Conservation (phyloP, 257 asterid species). For the Forsythia suspensa region DNA sequence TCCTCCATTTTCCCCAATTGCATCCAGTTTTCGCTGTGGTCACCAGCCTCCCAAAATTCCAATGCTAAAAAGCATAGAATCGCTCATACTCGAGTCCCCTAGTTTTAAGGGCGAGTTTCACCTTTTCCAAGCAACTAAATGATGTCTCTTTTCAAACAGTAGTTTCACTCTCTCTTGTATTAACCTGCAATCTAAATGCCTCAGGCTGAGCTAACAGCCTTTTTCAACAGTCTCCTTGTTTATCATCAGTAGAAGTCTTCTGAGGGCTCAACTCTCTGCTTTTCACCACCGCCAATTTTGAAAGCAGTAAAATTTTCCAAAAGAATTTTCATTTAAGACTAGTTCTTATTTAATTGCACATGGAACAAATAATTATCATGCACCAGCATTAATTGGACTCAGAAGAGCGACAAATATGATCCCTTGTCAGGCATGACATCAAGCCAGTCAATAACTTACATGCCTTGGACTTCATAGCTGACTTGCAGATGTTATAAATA, state of each 20-base stretch:
- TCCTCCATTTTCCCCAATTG: neutral
- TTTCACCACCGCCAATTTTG: neutral
- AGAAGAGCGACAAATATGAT: neutral
- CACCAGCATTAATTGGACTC: neutral
- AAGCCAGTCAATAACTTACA: neutral
- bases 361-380: neutral
- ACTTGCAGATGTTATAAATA: neutral
- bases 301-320: neutral
- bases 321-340: neutral
- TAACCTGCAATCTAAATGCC: neutral
- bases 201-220: neutral
- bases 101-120: neutral
- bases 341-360: neutral
- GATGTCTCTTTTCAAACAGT: neutral
- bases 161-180: neutral
- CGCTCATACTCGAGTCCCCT: neutral
- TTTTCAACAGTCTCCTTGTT: neutral
- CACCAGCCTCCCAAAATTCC: neutral
- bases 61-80: neutral
- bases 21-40: neutral
- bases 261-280: neutral
- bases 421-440: neutral
- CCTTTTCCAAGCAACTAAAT: neutral
- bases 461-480: neutral
- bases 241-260: neutral